Evolutionary conservation across 306 rosid genomes (phyloP).

Genomic region (Pterocarpus macrocarpus): DNA sequence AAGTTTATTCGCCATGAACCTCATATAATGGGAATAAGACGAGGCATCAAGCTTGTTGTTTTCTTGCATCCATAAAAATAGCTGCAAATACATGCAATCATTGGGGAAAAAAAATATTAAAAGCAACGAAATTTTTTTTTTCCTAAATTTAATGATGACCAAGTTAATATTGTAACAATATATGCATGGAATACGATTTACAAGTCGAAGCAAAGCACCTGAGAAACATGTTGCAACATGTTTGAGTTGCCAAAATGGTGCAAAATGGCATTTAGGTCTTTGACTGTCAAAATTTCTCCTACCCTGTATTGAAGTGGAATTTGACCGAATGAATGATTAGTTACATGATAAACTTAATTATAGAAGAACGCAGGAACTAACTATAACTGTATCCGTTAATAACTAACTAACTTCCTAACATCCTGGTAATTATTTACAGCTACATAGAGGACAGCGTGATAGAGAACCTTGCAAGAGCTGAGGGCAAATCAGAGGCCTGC

Average conservation of each 20-base stretch:
- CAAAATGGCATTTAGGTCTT: slow-evolving; percentile 78
- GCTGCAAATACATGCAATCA: slow-evolving; percentile 80
- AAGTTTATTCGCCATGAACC: slow-evolving; percentile 72
- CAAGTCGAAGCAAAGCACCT: slow-evolving; percentile 53
- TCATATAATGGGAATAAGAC: slow-evolving; percentile 77
- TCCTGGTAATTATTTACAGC: too few relatives aligned
- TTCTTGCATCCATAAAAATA: slow-evolving; percentile 91
- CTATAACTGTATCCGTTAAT: not conserved
- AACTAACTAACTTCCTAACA: not conserved
- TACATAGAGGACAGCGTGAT: not conserved
- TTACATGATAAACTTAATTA: not conserved
- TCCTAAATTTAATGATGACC: not conserved
- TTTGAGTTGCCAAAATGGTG: slow-evolving; percentile 66
- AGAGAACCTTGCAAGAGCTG: slow-evolving; percentile 71
- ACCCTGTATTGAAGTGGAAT: slow-evolving; percentile 47
- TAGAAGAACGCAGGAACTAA: not conserved
- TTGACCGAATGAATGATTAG: slow-evolving; percentile 1
- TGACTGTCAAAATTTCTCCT: slow-evolving; percentile 67
- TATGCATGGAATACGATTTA: not conserved
- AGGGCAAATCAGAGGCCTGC: slow-evolving; percentile 58
- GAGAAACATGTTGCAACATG: slow-evolving; percentile 66
- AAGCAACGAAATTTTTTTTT: too few relatives aligned
- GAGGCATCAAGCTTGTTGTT: slow-evolving; percentile 67
- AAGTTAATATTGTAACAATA: not conserved
- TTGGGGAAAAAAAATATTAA: too few relatives aligned